phyloP scores from a whole-genome alignment of 202 grass and related monocot species.

The Dendrocalamus latiflorus region DNA sequence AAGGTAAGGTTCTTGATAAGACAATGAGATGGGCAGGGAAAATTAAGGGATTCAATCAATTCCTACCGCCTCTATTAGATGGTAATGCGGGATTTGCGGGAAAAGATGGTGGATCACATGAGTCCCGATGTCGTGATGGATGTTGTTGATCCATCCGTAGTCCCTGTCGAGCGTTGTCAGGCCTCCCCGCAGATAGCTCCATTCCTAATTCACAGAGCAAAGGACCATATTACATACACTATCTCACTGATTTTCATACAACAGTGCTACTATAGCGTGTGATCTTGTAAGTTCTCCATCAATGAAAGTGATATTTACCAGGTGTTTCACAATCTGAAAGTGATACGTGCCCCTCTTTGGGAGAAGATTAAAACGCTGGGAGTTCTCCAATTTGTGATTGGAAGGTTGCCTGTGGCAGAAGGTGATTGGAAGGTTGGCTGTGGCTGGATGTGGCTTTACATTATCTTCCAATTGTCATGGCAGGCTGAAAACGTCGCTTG shows the following conservation, averaged over 20 bases:
- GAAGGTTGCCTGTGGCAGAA: neutral
- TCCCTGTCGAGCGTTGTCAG: conserved; percentile 73
- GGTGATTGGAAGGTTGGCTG: neutral
- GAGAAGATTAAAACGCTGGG: neutral
- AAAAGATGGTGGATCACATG: conserved; percentile 87
- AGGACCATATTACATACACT: neutral
- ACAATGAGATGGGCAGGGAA: neutral
- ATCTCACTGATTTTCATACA: neutral
- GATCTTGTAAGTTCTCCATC: neutral
- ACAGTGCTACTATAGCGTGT: too few species aligned
- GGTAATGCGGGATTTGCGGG: conserved; percentile 80
- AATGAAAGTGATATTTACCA: neutral
- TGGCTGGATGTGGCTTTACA: neutral
- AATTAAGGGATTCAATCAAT: neutral
- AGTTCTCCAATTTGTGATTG: neutral
- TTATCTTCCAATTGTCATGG: neutral
- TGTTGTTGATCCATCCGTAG: conserved; percentile 82
- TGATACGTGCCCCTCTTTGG: neutral
- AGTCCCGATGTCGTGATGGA: conserved; percentile 86
- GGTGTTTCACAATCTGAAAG: neutral
- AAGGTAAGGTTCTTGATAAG: neutral
- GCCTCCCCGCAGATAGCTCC: conserved; percentile 77
- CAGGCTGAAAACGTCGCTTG: neutral
- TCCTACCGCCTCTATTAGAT: conserved; percentile 76
- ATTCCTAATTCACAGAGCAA: conserved; percentile 39